Conservation (phyloP, 2,329 filamentous ascomycete genomes). For the Zymoseptoria brevis region DNA sequence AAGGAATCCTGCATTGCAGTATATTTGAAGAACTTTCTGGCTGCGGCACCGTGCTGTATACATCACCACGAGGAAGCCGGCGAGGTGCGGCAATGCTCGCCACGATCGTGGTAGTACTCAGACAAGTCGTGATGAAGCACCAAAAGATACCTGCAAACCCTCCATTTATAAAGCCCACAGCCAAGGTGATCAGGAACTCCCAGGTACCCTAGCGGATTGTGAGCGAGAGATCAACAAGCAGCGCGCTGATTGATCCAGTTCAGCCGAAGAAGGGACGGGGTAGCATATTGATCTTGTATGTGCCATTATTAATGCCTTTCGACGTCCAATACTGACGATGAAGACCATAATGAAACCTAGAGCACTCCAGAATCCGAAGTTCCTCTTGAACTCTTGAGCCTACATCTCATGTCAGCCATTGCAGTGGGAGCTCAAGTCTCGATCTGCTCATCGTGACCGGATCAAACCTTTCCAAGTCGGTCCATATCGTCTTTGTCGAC, state of each 20-base stretch:
- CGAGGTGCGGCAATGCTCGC: conserved; percentile 17
- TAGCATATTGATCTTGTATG: background rate
- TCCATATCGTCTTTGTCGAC: background rate
- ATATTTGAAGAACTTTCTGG: background rate
- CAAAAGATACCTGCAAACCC: conserved; percentile 15
- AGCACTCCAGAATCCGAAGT: conserved; percentile 23
- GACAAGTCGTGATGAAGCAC: conserved; percentile 14
- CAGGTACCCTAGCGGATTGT: conserved; percentile 14
- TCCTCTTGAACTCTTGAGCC: conserved; percentile 20
- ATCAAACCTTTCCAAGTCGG: background rate
- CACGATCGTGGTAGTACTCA: conserved; percentile 17
- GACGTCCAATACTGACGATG: conserved; percentile 14
- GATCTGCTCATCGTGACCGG: background rate
- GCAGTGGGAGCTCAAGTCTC: background rate
- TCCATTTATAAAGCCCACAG: conserved; percentile 17
- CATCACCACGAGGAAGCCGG: conserved; percentile 3
- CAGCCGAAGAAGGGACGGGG: background rate
- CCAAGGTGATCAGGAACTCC: conserved; percentile 15
- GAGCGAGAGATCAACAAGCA: background rate
- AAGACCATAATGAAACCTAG: conserved; percentile 28
- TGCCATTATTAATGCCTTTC: background rate
- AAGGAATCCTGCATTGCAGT: background rate
- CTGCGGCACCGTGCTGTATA: background rate
- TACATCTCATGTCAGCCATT: background rate
- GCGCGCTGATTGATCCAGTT: background rate